Conservation (phyloP, 352 stramenopile species). For the Phytophthora ramorum region DNA sequence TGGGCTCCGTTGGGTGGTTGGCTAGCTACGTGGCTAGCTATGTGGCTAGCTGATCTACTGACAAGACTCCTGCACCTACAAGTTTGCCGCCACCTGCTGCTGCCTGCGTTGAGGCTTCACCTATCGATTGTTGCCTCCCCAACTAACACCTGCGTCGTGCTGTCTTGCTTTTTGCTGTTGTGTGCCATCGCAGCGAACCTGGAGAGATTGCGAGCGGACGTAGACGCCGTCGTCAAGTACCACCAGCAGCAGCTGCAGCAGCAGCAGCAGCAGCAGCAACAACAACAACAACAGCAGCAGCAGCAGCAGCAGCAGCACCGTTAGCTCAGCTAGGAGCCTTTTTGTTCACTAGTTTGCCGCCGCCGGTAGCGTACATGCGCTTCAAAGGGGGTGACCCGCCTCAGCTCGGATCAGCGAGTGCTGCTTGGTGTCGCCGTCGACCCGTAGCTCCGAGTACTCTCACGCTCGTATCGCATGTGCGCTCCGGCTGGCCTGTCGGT, state of each 20-base stretch:
- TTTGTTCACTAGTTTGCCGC: slow-evolving; percentile 25
- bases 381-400: slow-evolving; percentile 1
- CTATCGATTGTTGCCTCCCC: too few relatives aligned
- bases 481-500: neutral
- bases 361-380: neutral
- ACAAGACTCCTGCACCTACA: too few relatives aligned
- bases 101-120: too few relatives aligned
- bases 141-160: slow-evolving; percentile 9
- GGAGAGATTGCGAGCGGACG: slow-evolving; percentile 45
- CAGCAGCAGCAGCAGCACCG: slow-evolving; percentile 37
- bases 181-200: slow-evolving; percentile 41
- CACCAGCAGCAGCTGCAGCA: slow-evolving; percentile 48
- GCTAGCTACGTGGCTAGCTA: neutral
- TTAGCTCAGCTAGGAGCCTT: slow-evolving; percentile 25
- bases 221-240: slow-evolving; percentile 52
- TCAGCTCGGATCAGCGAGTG: neutral
- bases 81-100: neutral
- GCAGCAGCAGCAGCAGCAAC: slow-evolving; percentile 30
- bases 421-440: slow-evolving; percentile 5
- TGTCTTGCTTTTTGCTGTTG: slow-evolving; percentile 12
- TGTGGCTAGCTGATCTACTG: too few relatives aligned
- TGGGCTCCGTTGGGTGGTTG: neutral
- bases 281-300: slow-evolving; percentile 34
- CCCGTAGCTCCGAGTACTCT: too few relatives aligned
- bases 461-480: neutral